These are phyloP conservation scores for Mychonastes homosphaera DNA, from an alignment of 139 green algal genomes.

Conservation along the genomic window DNA sequence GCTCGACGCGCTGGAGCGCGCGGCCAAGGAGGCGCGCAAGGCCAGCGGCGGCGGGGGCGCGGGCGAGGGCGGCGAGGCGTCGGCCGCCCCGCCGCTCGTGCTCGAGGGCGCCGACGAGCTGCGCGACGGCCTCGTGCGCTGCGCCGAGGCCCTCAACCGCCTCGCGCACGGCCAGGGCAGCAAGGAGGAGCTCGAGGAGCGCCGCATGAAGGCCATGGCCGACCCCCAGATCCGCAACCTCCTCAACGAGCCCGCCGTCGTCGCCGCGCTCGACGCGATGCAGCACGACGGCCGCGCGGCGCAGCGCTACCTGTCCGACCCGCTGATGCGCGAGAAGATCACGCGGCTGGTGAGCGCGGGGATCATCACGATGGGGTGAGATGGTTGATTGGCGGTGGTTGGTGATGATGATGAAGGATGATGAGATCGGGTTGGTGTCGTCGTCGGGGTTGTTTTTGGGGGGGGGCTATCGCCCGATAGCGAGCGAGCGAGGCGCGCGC, in stretches of 20 bases:
- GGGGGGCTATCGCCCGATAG: too few relatives aligned
- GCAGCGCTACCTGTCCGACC: slow-evolving; percentile 72
- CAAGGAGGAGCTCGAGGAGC: slow-evolving; percentile 87
- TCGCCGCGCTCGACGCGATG: slow-evolving; percentile 79
- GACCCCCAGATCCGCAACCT: slow-evolving; percentile 93
- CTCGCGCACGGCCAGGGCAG: slow-evolving; percentile 46
- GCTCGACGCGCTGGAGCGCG: too few relatives aligned
- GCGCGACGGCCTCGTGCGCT: slow-evolving; percentile 75
- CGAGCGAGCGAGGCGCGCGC: too few relatives aligned
- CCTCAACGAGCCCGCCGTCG: slow-evolving; percentile 90
- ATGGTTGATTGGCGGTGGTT: too few relatives aligned
- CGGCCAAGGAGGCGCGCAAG: too few relatives aligned
- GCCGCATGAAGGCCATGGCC: slow-evolving; percentile 70
- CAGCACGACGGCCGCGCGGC: slow-evolving; percentile 76
- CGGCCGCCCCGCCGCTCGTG: too few relatives aligned
- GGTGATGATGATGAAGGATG: too few relatives aligned
- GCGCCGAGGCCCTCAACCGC: slow-evolving; percentile 55
- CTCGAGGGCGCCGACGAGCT: slow-evolving; percentile 88
- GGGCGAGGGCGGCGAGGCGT: too few relatives aligned
- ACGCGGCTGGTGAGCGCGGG: slow-evolving; percentile 91
- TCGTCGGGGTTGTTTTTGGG: too few relatives aligned
- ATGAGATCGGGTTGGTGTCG: too few relatives aligned
- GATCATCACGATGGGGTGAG: slow-evolving; percentile 68
- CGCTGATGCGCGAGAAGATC: slow-evolving; percentile 84
- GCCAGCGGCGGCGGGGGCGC: too few relatives aligned